These are phyloP conservation scores for Eucalyptus marginata DNA, from an alignment of 345 rosid genomes.

Conservation along the genomic window DNA sequence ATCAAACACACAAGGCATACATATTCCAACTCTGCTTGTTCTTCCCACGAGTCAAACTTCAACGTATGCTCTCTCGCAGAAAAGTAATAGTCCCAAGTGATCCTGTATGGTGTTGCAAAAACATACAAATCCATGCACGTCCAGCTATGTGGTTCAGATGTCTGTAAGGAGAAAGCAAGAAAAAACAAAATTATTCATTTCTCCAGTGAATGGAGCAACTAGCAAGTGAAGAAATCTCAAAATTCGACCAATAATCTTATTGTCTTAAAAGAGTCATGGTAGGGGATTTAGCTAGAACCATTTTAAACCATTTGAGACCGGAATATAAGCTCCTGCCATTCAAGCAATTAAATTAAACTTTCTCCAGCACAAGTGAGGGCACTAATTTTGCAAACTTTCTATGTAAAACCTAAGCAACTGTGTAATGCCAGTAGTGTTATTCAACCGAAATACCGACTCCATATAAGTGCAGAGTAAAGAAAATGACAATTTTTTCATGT, in stretches of 20 bases:
- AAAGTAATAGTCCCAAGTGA: conserved; percentile 97
- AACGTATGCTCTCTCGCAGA: conserved; percentile 68
- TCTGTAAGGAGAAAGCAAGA: conserved; percentile 25
- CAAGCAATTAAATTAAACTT: not conserved
- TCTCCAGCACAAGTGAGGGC: not conserved
- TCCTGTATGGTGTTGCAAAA: conserved; percentile 92
- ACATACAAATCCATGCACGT: conserved; percentile 97
- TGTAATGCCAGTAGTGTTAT: not conserved
- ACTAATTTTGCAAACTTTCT: not conserved
- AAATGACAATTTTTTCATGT: not conserved
- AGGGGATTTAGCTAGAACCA: not conserved
- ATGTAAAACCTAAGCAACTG: not conserved
- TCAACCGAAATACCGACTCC: not conserved
- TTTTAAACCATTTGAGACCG: not conserved
- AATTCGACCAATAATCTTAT: not conserved
- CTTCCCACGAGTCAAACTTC: conserved; percentile 90
- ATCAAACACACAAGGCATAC: conserved; percentile 21
- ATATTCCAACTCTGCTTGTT: conserved; percentile 75
- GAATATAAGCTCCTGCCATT: not conserved
- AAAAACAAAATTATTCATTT: not conserved
- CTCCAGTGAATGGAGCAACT: not conserved
- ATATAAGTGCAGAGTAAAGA: not conserved
- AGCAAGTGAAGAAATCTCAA: not conserved
- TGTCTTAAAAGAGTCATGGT: not conserved
- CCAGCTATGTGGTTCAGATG: conserved; percentile 84